phyloP scores from a whole-genome alignment of 1,139 yeast genomes.

The Geotrichum candidum region DNA sequence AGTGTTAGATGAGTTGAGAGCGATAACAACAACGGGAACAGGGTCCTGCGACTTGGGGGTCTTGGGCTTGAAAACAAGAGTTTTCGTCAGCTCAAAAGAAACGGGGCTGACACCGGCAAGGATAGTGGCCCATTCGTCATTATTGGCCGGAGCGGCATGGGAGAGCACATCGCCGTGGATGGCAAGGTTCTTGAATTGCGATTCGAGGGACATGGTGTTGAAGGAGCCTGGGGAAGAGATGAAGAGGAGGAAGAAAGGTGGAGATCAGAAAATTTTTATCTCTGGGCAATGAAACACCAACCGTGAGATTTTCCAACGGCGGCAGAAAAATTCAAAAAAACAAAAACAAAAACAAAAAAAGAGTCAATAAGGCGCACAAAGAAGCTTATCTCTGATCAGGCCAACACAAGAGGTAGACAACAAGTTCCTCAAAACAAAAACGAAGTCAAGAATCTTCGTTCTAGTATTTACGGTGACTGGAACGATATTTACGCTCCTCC shows the following conservation, averaged over 20 bases:
- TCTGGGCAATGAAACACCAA: background rate
- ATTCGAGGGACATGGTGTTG: constrained; percentile 9
- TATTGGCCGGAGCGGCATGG: constrained; percentile 27
- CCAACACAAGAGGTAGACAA: background rate
- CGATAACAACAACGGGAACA: constrained; percentile 75
- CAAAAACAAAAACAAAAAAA: background rate
- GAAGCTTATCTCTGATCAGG: background rate
- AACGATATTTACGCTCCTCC: background rate
- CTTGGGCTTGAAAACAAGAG: constrained; percentile 85
- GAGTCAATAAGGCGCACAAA: background rate
- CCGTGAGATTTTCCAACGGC: background rate
- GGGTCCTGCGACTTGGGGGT: constrained; percentile 81
- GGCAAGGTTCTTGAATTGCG: background rate
- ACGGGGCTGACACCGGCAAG: background rate
- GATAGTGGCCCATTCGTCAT: constrained; percentile 28
- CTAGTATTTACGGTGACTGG: background rate
- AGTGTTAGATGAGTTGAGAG: constrained; percentile 61
- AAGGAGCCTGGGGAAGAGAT: background rate
- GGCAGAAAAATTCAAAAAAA: background rate
- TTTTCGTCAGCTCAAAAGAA: constrained; percentile 44
- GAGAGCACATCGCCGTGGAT: constrained; percentile 15
- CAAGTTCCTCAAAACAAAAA: background rate
- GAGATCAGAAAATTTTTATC: background rate
- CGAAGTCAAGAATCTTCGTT: background rate
- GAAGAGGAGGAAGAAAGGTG: background rate